These are phyloP conservation scores for Tricladium varicosporioides DNA, from an alignment of 2,329 filamentous ascomycete species.

Conservation along the genomic window DNA sequence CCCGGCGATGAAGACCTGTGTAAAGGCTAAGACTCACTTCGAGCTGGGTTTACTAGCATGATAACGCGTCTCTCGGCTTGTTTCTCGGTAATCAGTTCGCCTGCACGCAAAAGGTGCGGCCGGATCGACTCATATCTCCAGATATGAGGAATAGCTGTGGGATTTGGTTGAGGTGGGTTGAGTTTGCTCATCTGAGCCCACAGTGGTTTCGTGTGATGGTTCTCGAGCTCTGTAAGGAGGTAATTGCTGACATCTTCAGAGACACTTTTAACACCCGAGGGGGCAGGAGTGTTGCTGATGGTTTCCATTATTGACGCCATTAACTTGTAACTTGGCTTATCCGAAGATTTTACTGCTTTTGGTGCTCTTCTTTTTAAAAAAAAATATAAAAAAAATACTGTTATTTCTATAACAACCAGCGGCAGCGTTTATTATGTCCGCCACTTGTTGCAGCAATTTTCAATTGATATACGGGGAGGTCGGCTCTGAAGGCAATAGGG, in stretches of 20 bases:
- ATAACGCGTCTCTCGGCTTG: conserved; percentile 42
- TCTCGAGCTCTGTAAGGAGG: conserved; percentile 34
- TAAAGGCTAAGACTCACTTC: conserved; percentile 22
- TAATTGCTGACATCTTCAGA: neutral
- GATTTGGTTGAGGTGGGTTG: conserved; percentile 47
- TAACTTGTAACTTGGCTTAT: too few relatives aligned
- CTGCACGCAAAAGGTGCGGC: conserved; percentile 36
- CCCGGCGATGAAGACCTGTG: neutral
- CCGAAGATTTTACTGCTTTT: too few relatives aligned
- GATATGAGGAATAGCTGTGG: conserved; percentile 39
- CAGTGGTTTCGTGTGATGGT: conserved; percentile 36
- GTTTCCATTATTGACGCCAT: neutral
- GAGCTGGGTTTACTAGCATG: conserved; percentile 42
- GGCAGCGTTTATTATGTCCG: too few relatives aligned
- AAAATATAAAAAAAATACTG: too few relatives aligned
- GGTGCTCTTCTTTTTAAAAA: too few relatives aligned
- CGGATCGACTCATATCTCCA: conserved; percentile 39
- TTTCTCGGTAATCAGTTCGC: conserved; percentile 38
- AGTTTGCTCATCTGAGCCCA: conserved; percentile 49
- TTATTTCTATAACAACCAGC: too few relatives aligned
- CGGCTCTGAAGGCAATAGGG: too few relatives aligned
- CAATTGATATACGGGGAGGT: too few relatives aligned
- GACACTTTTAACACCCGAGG: conserved; percentile 18
- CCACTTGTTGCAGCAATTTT: too few relatives aligned
- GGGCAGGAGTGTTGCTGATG: neutral